Percentiles rank a stretch among this genome's conserved stretches.
Evolutionary conservation across 345 rosid species (phyloP).

Genomic region (Linum lewisii): DNA sequence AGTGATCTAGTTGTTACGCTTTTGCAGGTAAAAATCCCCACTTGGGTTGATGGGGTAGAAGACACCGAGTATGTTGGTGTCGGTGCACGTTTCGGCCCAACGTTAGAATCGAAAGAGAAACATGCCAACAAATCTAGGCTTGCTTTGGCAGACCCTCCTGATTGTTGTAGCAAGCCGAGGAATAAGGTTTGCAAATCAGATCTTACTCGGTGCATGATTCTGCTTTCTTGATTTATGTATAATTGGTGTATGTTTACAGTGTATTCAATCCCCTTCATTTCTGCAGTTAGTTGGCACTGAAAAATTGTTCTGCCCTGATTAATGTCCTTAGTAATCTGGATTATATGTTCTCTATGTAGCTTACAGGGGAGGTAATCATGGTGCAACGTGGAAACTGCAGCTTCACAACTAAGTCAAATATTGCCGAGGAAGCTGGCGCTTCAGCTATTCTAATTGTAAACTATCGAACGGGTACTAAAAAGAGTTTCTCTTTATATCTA

Average conservation of each 20-base stretch:
- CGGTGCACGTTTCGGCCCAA: conserved; percentile 84
- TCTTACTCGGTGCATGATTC: conserved; percentile 1
- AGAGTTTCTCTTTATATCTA: too few relatives aligned
- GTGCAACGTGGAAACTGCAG: conserved; percentile 82
- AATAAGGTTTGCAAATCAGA: conserved; percentile 37
- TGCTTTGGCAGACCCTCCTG: conserved; percentile 70
- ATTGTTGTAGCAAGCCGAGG: conserved; percentile 53
- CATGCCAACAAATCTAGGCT: conserved; percentile 52
- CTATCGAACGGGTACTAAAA: conserved; percentile 46
- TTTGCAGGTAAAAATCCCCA: conserved; percentile 76
- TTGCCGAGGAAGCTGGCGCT: conserved; percentile 66
- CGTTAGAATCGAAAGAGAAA: conserved; percentile 77
- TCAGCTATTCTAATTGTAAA: conserved; percentile 75
- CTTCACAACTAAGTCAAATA: conserved; percentile 61
- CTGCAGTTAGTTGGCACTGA: not conserved
- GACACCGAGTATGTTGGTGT: conserved; percentile 73
- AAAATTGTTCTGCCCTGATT: not conserved
- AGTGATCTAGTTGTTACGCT: not conserved
- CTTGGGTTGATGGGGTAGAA: conserved; percentile 50
- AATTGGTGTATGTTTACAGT: not conserved
- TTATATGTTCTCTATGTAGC: conserved; percentile 30
- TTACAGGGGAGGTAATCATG: conserved; percentile 54
- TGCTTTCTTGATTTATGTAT: not conserved
- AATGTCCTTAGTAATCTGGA: conserved; percentile 11
- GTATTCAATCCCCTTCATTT: not conserved